Evolutionary conservation across 176 grass and related monocot genomes (phyloP).

Genomic region (Pontederia paniculata): DNA sequence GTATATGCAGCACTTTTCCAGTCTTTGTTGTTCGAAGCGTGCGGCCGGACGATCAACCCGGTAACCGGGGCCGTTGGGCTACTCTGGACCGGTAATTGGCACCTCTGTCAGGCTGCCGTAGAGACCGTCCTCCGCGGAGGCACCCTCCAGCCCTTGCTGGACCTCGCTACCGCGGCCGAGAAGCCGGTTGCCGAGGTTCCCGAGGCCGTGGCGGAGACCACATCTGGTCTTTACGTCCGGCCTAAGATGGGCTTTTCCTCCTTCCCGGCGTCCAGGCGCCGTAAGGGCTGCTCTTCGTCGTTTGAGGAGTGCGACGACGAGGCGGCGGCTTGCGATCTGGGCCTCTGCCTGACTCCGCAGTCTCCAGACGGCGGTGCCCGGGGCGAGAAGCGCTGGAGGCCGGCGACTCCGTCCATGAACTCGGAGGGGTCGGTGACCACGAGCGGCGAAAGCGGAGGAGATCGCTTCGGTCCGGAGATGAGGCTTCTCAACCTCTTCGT

Average conservation of each 20-base stretch:
- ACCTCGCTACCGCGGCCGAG: constrained; percentile 20
- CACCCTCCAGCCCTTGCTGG: constrained; percentile 34
- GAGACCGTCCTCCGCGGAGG: constrained; percentile 77
- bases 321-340: constrained; percentile 33
- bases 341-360: constrained; percentile 34
- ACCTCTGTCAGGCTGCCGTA: constrained; percentile 75
- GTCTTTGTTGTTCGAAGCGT: constrained; percentile 87
- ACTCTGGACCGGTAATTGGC: constrained; percentile 69
- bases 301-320: not conserved
- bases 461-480: constrained; percentile 15
- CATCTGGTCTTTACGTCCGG: constrained; percentile 14
- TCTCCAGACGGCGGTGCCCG: not conserved
- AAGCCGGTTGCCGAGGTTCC: not conserved
- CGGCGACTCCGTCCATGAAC: constrained; percentile 63
- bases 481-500: constrained; percentile 74
- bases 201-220: not conserved
- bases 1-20: constrained; percentile 73
- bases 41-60: constrained; percentile 92
- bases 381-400: constrained; percentile 16
- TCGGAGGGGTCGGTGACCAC: constrained; percentile 76
- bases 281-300: not conserved
- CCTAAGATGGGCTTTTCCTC: constrained; percentile 13
- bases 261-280: not conserved
- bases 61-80: constrained; percentile 80
- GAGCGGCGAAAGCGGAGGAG: constrained; percentile 10